Percentiles rank a stretch among this genome's conserved stretches.
These are phyloP conservation scores for Poa pratensis DNA, from an alignment of 176 grass and related monocot species.

Conservation along the genomic window DNA sequence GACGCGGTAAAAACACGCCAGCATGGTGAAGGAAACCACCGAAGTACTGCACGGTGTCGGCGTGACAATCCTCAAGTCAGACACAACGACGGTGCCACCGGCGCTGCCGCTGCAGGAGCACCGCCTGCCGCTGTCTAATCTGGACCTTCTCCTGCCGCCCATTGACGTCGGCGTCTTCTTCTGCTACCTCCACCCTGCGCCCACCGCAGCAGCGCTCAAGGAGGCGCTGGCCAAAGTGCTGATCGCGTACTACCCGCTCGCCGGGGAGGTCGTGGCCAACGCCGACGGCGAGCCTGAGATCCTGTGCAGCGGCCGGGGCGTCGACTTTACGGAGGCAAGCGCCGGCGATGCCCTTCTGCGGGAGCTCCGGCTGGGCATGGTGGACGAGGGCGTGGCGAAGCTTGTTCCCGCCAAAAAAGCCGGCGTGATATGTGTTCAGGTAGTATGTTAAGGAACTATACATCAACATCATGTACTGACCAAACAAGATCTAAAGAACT, in stretches of 20 bases:
- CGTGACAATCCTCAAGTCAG: constrained; percentile 14
- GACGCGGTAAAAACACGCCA: background rate
- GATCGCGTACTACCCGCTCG: constrained; percentile 68
- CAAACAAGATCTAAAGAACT: too few species aligned
- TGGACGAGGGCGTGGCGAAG: constrained; percentile 58
- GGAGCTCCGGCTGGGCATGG: constrained; percentile 46
- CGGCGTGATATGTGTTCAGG: constrained; percentile 65
- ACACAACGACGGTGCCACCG: constrained; percentile 46
- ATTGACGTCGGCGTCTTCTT: constrained; percentile 71
- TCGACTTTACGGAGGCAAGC: constrained; percentile 54
- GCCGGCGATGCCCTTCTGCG: constrained; percentile 42
- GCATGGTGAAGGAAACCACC: constrained; percentile 16
- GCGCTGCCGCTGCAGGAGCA: constrained; percentile 54
- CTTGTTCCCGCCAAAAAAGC: constrained; percentile 62
- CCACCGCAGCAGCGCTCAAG: constrained; percentile 47
- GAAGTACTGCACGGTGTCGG: background rate
- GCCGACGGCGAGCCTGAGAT: constrained; percentile 68
- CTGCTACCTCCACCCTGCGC: constrained; percentile 57
- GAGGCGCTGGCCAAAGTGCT: constrained; percentile 59
- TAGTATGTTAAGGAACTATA: background rate
- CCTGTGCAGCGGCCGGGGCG: constrained; percentile 69
- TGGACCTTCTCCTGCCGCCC: constrained; percentile 72
- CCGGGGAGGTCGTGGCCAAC: constrained; percentile 59
- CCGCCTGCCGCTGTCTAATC: constrained; percentile 65
- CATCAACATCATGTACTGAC: too few species aligned